Base-by-base conservation (phyloP, 2,329 filamentous ascomycete genomes). In the Colletotrichum sp. region DNA sequence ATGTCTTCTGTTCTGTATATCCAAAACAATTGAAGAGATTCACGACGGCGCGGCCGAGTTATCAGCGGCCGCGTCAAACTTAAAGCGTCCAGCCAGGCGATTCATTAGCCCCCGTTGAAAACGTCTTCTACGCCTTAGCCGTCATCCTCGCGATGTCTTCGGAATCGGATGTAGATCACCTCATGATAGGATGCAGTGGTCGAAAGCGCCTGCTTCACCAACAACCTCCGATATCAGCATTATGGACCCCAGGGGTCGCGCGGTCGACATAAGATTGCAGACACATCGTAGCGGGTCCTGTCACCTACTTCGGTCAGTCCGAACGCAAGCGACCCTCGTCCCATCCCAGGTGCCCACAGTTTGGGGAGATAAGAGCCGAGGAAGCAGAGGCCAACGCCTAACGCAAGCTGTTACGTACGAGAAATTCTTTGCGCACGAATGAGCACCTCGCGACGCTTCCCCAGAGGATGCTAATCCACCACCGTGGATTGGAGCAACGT, bases 311-410 rank as follows among this genome's bases (percentile, higher is more conserved):
- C 72, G 72, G 73, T 49, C 73, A 73, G 73, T 15, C 73, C 73
- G 70, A 73, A 28, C 63, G 30, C 32, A 39, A 30, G 30, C 18
- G 44, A 57, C 24, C 60, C 62, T 66, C 67, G 57, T 72, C 73
- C 52, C 62, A 52, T 9, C 24, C 10, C 39, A 44, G n/a, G 64
- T 36, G 57, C 9, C 57, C 72, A 72, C 63, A 52, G 30, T 67
- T 52, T 69, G 57, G 70, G 65, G 70, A 76, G 73, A 76, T 76
- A 76, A 76, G 73, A 76, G 64, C 57, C 73, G 70, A 76, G 71
- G 64, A 55, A 73, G 73, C 73, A 64, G 64, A 73, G 73, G 34
- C 73, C 73, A 76, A 73, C 73, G 73, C 62, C 70, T 65, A 76
- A 69, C 57, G 59, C 12, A 59, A 57, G 57, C 34, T 32, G 52